These are phyloP conservation scores for Dendrostoma leiphaemia DNA, from an alignment of 2,329 filamentous ascomycete genomes.

Conservation along the genomic window DNA sequence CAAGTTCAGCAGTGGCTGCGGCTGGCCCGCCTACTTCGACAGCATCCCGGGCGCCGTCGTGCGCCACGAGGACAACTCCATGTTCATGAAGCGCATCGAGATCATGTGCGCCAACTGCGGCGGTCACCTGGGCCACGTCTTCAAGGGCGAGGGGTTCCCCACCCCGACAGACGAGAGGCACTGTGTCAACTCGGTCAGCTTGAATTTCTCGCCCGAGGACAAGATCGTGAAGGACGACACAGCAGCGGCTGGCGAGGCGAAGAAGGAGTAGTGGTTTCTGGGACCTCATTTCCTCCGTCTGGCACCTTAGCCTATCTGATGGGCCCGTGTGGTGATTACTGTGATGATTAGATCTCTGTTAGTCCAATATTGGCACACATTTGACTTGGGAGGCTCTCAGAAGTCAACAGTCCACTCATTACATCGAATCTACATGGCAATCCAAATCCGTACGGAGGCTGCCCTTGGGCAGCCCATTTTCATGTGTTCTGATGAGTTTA, in stretches of 20 bases:
- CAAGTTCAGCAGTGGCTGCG: slow-evolving; percentile 95
- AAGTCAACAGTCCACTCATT: too few species aligned
- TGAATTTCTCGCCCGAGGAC: slow-evolving; percentile 75
- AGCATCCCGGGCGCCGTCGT: slow-evolving; percentile 88
- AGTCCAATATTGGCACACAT: too few species aligned
- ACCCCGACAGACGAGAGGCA: slow-evolving; percentile 95
- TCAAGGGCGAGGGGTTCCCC: slow-evolving; percentile 80
- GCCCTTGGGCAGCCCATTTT: too few species aligned
- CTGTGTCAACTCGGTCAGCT: slow-evolving; percentile 90
- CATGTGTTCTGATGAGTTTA: too few species aligned
- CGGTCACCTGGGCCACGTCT: slow-evolving; percentile 86
- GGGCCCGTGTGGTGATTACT: too few species aligned
- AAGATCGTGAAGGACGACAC: slow-evolving; percentile 42
- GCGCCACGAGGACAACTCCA: slow-evolving; percentile 70
- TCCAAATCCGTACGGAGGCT: too few species aligned
- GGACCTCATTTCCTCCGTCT: neutral
- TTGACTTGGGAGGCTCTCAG: too few species aligned
- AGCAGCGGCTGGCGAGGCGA: slow-evolving; percentile 36
- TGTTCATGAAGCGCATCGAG: slow-evolving; percentile 86
- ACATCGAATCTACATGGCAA: too few species aligned
- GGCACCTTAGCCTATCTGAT: too few species aligned
- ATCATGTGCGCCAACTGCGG: slow-evolving; percentile 95
- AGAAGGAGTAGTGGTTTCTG: slow-evolving; percentile 3
- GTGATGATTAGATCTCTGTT: neutral
- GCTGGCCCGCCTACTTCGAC: slow-evolving; percentile 98